Evolutionary conservation across 805 yeast species (phyloP), one percentile per base, ranked within the genome.

Genomic region (Metschnikowia shivogae): DNA sequence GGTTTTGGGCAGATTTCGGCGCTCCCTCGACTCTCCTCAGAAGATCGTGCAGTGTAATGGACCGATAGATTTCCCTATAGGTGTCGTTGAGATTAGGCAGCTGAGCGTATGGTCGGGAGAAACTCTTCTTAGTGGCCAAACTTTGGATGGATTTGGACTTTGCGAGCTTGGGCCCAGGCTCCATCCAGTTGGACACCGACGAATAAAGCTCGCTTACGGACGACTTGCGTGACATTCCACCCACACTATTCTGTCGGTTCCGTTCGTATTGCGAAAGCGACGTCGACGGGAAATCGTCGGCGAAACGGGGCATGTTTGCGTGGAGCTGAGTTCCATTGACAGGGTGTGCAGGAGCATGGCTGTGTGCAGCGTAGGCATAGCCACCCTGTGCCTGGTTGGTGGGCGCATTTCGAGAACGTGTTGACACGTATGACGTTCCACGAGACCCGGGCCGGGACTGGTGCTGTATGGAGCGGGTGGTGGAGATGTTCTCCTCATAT

Each of bases 121-220:
- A 10, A 22, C 43, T 42, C 17, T 41, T 39, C 10, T 48, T 27
- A 43, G 47, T 46, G 22, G 50, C 50, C 40, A 54, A 35, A 1
- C 54, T 49, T 34, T 48, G 48, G 12, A 46, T 44, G 24, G 56
- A 52, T 36, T 39, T 46, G n/a, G 56, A 52, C 38, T 53, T 49
- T 17, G 37, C 24, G 20, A 54, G 30, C 24, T 34, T 34, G n/a
- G 33, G 42, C 3, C 66, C 42, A 3, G 80, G 74, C 43, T 76
- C 81, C 80, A 77, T 76, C 81, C 82, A 77, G 44, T 69, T 72
- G 14, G 73, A 65, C 35, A 73, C 78, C 11, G 72, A 60, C 3
- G 64, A 58, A 52, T 75, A 70, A 34, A 62, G 54, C 28, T 71
- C 75, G 53, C 74, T 69, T 34, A 62, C 55, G 5, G 74, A 67